Conservation (phyloP, 352 stramenopile species). For the Pythium rhizo-oryzae region DNA sequence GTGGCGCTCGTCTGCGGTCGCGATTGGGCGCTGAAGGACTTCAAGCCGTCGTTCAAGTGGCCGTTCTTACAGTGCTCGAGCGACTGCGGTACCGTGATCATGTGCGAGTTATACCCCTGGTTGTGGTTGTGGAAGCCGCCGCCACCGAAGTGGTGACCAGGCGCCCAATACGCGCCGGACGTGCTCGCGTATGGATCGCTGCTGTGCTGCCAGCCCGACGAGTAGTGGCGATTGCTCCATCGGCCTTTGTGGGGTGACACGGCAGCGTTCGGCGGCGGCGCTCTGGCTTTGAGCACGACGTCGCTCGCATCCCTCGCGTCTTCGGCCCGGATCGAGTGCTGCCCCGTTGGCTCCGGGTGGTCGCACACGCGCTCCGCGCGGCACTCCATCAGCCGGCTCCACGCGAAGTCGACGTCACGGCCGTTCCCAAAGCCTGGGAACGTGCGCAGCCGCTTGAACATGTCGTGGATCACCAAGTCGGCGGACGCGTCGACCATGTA, state of each 20-base stretch:
- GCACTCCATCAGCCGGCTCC: conserved; percentile 57
- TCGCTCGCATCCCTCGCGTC: conserved; percentile 43
- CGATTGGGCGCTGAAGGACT: too few relatives aligned
- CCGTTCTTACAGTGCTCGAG: too few relatives aligned
- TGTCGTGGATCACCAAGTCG: conserved; percentile 25
- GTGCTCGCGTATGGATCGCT: conserved; percentile 2
- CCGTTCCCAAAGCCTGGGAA: conserved; percentile 75
- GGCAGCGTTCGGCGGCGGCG: too few relatives aligned
- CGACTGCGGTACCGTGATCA: not conserved
- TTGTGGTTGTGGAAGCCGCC: too few relatives aligned
- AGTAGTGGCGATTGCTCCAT: too few relatives aligned
- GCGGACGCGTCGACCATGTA: conserved; percentile 22
- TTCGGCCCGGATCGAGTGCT: conserved; percentile 40
- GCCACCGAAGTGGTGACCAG: too few relatives aligned
- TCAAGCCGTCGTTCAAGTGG: too few relatives aligned
- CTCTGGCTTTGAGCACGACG: conserved; percentile 38
- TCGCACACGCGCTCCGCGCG: conserved; percentile 57
- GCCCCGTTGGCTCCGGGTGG: conserved; percentile 31
- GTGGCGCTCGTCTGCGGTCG: not conserved
- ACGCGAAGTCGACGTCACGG: conserved; percentile 59
- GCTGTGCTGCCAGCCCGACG: too few relatives aligned
- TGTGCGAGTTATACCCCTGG: too few relatives aligned
- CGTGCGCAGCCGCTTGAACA: conserved; percentile 42
- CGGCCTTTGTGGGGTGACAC: too few relatives aligned
- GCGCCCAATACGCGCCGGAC: not conserved